These are phyloP conservation scores for Athelia psychrophila DNA, from an alignment of 1,284 basidiomycete genomes.

Conservation along the genomic window DNA sequence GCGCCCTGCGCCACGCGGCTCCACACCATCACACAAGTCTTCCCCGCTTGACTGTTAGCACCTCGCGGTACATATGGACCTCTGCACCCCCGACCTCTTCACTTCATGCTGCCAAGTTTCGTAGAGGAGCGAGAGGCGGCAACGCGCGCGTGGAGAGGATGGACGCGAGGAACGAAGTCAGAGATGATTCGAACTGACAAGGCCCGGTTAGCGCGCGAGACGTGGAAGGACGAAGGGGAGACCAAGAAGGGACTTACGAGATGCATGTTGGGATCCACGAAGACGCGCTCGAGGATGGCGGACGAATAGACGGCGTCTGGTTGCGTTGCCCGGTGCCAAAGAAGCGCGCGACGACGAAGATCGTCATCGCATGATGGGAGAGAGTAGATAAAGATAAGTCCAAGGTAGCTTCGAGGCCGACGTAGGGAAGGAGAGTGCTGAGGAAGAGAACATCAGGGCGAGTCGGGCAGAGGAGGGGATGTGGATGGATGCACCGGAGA, in stretches of 20 bases:
- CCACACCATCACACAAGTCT: not conserved
- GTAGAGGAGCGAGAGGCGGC: no score
- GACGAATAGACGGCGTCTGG: not conserved
- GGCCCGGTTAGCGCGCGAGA: no score
- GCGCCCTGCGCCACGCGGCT: not conserved
- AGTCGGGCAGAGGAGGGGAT: no score
- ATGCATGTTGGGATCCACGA: not conserved
- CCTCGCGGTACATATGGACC: not conserved
- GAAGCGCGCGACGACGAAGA: not conserved
- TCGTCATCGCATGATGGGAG: no score
- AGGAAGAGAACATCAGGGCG: no score
- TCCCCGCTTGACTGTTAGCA: not conserved
- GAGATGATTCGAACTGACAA: not conserved
- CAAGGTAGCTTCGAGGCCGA: no score
- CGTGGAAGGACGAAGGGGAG: not conserved
- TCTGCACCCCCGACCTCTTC: not conserved
- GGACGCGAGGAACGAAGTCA: not conserved
- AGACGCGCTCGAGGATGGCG: not conserved
- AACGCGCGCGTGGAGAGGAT: slow-evolving; percentile 43
- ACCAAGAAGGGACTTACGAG: slow-evolving; percentile 13
- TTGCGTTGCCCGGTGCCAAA: not conserved
- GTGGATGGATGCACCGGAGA: no score
- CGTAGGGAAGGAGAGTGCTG: no score
- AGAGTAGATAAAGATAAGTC: no score
- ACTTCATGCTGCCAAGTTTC: not conserved